Evolutionary conservation across 106 monocot species (phyloP).

Genomic region (Agapanthus africanus): DNA sequence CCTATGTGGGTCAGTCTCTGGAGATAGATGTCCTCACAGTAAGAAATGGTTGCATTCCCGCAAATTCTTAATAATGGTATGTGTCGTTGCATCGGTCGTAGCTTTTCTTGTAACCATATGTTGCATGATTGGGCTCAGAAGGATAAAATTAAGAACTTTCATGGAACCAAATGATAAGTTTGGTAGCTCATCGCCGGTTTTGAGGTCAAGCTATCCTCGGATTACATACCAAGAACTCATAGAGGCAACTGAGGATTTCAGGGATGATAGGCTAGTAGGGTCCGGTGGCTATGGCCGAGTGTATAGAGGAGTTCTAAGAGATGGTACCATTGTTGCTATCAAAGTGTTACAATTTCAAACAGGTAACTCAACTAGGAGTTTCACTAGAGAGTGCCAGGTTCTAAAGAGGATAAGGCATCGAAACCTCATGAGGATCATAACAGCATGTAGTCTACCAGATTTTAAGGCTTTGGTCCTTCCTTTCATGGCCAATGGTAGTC

Average conservation of each 20-base stretch:
- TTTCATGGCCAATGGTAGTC: conserved; percentile 57
- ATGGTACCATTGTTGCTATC: conserved; percentile 46
- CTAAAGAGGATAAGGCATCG: conserved; percentile 56
- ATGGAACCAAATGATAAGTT: neutral
- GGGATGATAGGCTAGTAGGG: conserved; percentile 28
- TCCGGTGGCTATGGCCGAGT: conserved; percentile 47
- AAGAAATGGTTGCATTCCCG: conserved; percentile 15
- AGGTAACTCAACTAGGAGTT: conserved; percentile 54
- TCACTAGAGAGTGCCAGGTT: conserved; percentile 58
- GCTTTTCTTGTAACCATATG: conserved; percentile 26
- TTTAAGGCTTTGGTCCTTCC: conserved; percentile 62
- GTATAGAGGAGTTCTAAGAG: conserved; percentile 38
- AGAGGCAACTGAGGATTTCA: conserved; percentile 45
- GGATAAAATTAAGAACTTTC: conserved; percentile 12
- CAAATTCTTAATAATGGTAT: conserved; percentile 27
- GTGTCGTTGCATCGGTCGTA: conserved; percentile 13
- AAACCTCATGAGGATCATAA: conserved; percentile 66
- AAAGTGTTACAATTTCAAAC: conserved; percentile 51
- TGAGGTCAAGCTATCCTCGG: conserved; percentile 38
- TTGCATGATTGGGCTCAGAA: conserved; percentile 14
- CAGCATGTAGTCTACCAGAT: conserved; percentile 52
- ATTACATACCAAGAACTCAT: conserved; percentile 48
- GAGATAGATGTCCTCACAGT: conserved; percentile 7
- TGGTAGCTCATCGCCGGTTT: conserved; percentile 11
- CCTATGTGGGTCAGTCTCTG: conserved; percentile 19